Evolutionary conservation across 345 rosid species (phyloP).

Genomic region (Eucalyptus virginea): DNA sequence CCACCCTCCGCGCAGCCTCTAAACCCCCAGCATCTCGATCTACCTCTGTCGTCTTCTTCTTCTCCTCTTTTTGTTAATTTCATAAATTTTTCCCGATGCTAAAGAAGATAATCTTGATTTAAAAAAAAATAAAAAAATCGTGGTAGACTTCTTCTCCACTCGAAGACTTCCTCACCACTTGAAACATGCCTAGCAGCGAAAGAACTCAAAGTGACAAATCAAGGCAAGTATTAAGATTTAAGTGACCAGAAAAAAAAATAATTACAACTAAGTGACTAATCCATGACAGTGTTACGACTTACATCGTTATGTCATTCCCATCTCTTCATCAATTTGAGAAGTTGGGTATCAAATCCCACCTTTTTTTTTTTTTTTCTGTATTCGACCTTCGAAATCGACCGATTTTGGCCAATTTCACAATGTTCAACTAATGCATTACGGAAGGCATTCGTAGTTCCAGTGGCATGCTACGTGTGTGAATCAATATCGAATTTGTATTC

Average conservation of each 20-base stretch:
- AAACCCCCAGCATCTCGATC: not conserved
- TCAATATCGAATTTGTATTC: too few species aligned
- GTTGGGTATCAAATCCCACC: not conserved
- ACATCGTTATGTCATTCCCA: fast-evolving
- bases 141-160: not conserved
- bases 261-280: not conserved
- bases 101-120: too few species aligned
- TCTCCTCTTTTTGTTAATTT: too few species aligned
- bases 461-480: not conserved
- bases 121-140: too few species aligned
- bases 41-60: not conserved
- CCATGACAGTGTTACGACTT: fast-evolving
- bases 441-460: not conserved
- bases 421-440: not conserved
- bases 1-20: not conserved
- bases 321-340: not conserved
- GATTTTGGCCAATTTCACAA: not conserved
- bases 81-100: too few species aligned
- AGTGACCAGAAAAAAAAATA: not conserved
- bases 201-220: not conserved
- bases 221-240: not conserved
- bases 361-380: fast-evolving
- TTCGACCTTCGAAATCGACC: not conserved
- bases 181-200: not conserved
- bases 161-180: not conserved